Evolutionary conservation across 495 filamentous ascomycete species (phyloP).

Genomic region (Hypoxylon cercidicola): DNA sequence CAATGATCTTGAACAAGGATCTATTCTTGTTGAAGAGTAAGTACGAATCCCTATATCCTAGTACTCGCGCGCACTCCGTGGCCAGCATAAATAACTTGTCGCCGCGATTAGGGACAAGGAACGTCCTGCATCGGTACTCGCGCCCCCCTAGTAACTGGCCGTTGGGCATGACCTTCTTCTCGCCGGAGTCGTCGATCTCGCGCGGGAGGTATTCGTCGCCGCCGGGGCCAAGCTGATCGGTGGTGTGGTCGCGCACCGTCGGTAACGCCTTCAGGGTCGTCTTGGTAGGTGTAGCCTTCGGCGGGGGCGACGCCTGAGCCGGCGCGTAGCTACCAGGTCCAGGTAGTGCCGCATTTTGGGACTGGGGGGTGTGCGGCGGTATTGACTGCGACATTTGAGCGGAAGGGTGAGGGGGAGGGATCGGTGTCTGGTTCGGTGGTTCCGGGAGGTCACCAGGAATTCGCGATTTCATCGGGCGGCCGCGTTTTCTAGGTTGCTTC

Average conservation of each 20-base stretch:
- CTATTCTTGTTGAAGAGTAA: constrained; percentile 99
- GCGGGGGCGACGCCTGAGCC: constrained; percentile 77
- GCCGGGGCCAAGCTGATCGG: constrained; percentile 89
- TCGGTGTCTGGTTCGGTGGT: constrained; percentile 63
- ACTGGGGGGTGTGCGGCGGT: constrained; percentile 81
- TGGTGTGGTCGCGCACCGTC: constrained; percentile 96
- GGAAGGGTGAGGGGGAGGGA: constrained; percentile 48
- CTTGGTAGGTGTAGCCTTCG: constrained; percentile 90
- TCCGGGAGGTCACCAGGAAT: constrained; percentile 57
- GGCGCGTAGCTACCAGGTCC: constrained; percentile 67
- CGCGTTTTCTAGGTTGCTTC: constrained; percentile 80
- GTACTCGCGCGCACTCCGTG: constrained; percentile 94
- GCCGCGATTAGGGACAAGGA: constrained; percentile 87
- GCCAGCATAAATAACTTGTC: constrained; percentile 98
- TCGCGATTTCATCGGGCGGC: constrained; percentile 80
- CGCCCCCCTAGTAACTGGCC: constrained; percentile 84
- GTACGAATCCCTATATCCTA: constrained; percentile 97
- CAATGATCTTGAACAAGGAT: constrained; percentile 98
- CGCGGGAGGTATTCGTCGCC: constrained; percentile 97
- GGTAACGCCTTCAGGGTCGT: constrained; percentile 92
- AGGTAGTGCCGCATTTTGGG: constrained; percentile 73
- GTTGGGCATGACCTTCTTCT: constrained; percentile 88
- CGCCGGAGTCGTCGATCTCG: constrained; percentile 91
- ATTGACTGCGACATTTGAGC: constrained; percentile 54
- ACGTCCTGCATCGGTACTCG: constrained; percentile 93